Percentiles rank a stretch among this genome's conserved stretches.
Conservation (phyloP, 1,284 basidiomycete genomes). For the Trametes versicolor region DNA sequence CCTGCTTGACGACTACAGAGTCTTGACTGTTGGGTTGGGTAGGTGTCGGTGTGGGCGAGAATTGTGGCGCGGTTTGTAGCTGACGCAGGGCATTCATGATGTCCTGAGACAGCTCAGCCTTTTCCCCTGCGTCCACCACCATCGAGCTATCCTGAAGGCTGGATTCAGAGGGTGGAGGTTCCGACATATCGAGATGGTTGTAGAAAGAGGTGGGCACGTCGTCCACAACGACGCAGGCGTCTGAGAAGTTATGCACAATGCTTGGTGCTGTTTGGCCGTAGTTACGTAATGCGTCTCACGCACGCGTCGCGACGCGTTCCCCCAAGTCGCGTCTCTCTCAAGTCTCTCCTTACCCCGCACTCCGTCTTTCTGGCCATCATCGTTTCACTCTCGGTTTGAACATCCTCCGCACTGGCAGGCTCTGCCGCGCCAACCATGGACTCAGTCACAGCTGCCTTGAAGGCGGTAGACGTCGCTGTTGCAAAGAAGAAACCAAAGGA, state of each 20-base stretch:
- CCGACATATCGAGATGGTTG: conserved; percentile 36
- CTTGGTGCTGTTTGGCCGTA: conserved; percentile 20
- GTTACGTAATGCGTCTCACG: not conserved
- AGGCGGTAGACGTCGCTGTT: conserved; percentile 15
- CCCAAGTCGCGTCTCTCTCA: not conserved
- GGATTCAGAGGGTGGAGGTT: conserved; percentile 29
- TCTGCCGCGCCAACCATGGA: conserved; percentile 13
- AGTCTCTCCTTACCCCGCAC: too few species aligned
- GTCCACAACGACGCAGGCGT: not conserved
- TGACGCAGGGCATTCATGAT: conserved; percentile 51
- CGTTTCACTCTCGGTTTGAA: not conserved
- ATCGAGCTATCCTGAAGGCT: conserved; percentile 8
- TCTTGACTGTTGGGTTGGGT: conserved; percentile 42
- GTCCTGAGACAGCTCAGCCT: conserved; percentile 51
- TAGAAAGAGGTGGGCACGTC: conserved; percentile 7
- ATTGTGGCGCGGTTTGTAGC: conserved; percentile 37
- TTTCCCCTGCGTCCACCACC: conserved; percentile 37
- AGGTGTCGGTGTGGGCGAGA: conserved; percentile 27
- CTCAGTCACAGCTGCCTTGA: conserved; percentile 18
- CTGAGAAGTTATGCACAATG: conserved; percentile 6
- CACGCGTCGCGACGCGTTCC: conserved; percentile 1
- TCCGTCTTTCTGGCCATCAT: not conserved
- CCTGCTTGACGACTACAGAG: conserved; percentile 26
- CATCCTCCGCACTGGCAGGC: too few species aligned
- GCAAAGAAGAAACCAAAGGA: conserved; percentile 33